phyloP scores from a whole-genome alignment of 1,139 yeast species.

The Pneumocystis murina region DNA sequence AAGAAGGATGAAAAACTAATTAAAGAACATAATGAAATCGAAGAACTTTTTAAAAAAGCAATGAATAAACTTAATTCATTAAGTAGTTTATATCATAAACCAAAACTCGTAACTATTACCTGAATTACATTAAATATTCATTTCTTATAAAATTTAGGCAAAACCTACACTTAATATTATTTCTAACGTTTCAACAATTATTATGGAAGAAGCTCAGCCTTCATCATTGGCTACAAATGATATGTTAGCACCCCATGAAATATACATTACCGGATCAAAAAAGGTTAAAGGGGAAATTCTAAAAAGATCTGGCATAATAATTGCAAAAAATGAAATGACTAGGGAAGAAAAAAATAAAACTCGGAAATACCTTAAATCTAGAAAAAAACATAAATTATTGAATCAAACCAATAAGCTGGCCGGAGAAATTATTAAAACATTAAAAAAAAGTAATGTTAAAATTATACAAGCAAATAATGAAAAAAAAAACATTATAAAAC shows the following conservation, averaged over 20 bases:
- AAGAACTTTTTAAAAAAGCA: conserved; percentile 46
- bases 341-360: conserved; percentile 78
- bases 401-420: conserved; percentile 47
- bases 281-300: conserved; percentile 42
- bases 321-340: conserved; percentile 68
- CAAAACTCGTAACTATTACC: conserved; percentile 71
- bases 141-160: neutral
- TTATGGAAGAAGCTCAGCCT: conserved; percentile 97
- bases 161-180: conserved; percentile 48
- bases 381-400: conserved; percentile 27
- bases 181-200: conserved; percentile 62
- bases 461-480: conserved; percentile 28
- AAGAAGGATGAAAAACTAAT: conserved; percentile 42
- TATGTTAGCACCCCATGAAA: conserved; percentile 91
- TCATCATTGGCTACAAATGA: conserved; percentile 57
- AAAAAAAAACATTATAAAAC: neutral
- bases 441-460: conserved; percentile 8
- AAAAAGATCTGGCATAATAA: conserved; percentile 65
- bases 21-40: conserved; percentile 65
- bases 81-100: conserved; percentile 84
- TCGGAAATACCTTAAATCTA: conserved; percentile 75
- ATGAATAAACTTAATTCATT: conserved; percentile 69
- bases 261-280: conserved; percentile 45
- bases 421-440: neutral
- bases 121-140: neutral